phyloP scores from a whole-genome alignment of 306 rosid genomes.

The Castanea crenata region DNA sequence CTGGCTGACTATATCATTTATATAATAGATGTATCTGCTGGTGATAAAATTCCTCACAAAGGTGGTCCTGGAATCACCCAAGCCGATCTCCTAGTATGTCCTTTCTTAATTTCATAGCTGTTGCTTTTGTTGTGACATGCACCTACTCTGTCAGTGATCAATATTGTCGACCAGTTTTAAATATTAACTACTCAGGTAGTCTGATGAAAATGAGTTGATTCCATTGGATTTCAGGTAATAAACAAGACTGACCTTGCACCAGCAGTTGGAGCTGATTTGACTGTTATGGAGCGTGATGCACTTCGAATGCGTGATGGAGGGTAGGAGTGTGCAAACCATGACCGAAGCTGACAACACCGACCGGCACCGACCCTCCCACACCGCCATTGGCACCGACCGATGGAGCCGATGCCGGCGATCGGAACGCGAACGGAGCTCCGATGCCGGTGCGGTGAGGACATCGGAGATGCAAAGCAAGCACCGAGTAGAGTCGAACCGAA shows the following conservation, averaged over 20 bases:
- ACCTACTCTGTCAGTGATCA: background rate
- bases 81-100: constrained; percentile 95
- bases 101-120: constrained; percentile 2
- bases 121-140: background rate
- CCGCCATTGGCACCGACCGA: too few relatives aligned
- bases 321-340: too few relatives aligned
- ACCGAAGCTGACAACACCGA: too few relatives aligned
- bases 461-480: too few relatives aligned
- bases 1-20: constrained; percentile 95
- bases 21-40: constrained; percentile 93
- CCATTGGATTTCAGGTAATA: constrained; percentile 59
- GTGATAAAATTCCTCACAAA: constrained; percentile 97
- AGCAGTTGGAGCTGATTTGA: constrained; percentile 95
- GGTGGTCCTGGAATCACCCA: constrained; percentile 99
- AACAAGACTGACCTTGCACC: constrained; percentile 94
- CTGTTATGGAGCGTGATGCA: constrained; percentile 90
- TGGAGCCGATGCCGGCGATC: too few relatives aligned
- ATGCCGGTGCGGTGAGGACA: too few relatives aligned
- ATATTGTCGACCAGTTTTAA: background rate
- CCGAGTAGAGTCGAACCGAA: too few relatives aligned
- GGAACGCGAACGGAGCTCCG: too few relatives aligned
- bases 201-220: constrained; percentile 6
- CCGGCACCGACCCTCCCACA: too few relatives aligned
- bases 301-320: constrained; percentile 97
- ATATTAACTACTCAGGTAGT: background rate